Evolutionary conservation across 2,329 filamentous ascomycete genomes (phyloP), one percentile per base, ranked within the genome.

Genomic region (Verticillium albo-atrum): DNA sequence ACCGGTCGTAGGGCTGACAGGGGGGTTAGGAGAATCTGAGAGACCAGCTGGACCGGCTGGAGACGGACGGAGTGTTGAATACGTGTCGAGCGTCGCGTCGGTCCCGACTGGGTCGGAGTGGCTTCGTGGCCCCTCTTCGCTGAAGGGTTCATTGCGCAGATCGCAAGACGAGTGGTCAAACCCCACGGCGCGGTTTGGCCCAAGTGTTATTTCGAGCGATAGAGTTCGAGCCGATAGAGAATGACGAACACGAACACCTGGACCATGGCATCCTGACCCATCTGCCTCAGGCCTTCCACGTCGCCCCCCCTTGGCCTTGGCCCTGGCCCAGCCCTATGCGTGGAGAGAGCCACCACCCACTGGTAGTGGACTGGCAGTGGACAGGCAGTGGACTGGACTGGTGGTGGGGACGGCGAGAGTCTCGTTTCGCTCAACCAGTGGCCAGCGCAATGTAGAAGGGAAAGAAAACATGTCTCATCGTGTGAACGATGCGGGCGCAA

Each of bases 1-100:
- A 28, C 6, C 23, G 26, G 27, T 54, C 27, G 23, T 57, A 63
- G 60, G 61, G 61, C 61, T 63, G 61, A 63, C 37, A 50, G 17
- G 42, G 42, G 42, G 42, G 30, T 6, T 32, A 14, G n/a, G n/a
- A n/a, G n/a, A n/a, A n/a, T 37, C 10, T 3, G 25, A 4, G 42
- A 50, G 42, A 23, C 42, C 42, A 50, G 42, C 42, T 23, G 42
- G 20, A 50, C n/a, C n/a, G 42, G 20, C 12, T 23, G 42, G 20
- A 50, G 42, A 50, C n/a, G 42, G 42, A 50, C n/a, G 42, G 7
- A 9, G 3, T 7, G n/a, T 10, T 20, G 42, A 23, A 50, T 50
- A 50, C 42, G 42, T 50, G 42, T 50, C 42, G 42, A 14, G n/a
- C 20, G 42, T 50, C 42, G 42, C 20, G n/a, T 50, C 10, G 3